Conservation (phyloP, 164 flowering plant species). For the Dillenia suffruticosa region DNA sequence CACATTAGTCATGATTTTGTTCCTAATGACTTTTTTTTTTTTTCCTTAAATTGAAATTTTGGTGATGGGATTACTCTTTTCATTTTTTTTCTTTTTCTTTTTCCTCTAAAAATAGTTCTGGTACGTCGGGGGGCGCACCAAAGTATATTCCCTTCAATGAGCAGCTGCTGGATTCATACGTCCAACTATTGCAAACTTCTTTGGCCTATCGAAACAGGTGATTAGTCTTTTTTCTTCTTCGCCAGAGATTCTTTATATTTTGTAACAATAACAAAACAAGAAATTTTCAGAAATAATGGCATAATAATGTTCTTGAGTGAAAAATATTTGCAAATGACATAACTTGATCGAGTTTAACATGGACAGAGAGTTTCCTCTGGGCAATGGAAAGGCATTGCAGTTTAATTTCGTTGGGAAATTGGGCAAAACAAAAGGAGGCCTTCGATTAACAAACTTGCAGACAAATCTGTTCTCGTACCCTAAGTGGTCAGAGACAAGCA, state of each 20-base stretch:
- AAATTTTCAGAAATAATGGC: too few species aligned
- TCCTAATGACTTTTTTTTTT: too few species aligned
- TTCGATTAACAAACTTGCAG: constrained; percentile 69
- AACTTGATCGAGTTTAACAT: too few species aligned
- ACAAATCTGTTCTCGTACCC: constrained; percentile 64
- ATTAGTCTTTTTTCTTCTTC: background rate
- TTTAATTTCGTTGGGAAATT: constrained; percentile 86
- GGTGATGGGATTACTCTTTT: too few species aligned
- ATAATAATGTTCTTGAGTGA: too few species aligned
- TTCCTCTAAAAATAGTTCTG: constrained; percentile 49
- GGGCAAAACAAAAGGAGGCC: constrained; percentile 69
- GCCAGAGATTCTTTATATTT: too few species aligned
- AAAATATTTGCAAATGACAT: too few species aligned
- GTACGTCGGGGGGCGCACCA: constrained; percentile 85
- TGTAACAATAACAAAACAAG: too few species aligned
- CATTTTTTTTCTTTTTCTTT: too few species aligned
- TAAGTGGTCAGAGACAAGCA: constrained; percentile 39
- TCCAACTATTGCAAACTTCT: constrained; percentile 69
- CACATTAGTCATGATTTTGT: too few species aligned
- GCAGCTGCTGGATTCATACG: constrained; percentile 47
- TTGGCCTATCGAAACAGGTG: constrained; percentile 91
- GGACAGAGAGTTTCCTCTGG: constrained; percentile 72
- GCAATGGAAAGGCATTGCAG: constrained; percentile 69
- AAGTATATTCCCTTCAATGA: constrained; percentile 83
- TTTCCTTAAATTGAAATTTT: too few species aligned